These are phyloP conservation scores for Diaporthe velutina DNA, from an alignment of 2,329 filamentous ascomycete genomes.

Conservation along the genomic window DNA sequence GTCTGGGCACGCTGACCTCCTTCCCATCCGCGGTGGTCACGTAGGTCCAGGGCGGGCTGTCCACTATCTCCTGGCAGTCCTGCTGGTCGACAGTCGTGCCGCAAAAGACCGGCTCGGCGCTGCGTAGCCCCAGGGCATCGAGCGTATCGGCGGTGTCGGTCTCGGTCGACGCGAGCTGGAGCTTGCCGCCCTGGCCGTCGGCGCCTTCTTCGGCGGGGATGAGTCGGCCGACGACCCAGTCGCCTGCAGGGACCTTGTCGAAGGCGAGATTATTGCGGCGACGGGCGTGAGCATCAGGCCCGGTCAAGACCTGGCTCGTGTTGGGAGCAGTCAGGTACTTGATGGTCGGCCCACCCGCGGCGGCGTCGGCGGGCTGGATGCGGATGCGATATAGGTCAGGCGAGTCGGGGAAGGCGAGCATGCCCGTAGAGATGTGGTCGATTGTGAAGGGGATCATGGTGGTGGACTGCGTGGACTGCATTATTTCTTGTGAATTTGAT, in stretches of 20 bases:
- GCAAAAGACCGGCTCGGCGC: not conserved
- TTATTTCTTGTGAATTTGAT: not conserved
- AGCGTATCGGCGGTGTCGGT: not conserved
- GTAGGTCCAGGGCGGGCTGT: not conserved
- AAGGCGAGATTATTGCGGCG: constrained; percentile 5
- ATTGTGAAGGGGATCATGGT: not conserved
- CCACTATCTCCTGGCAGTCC: not conserved
- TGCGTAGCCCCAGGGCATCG: not conserved
- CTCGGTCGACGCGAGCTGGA: constrained; percentile 12
- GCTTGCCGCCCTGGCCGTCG: constrained; percentile 11
- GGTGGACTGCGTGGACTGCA: not conserved
- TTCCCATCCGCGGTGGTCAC: not conserved
- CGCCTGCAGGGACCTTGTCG: constrained; percentile 9
- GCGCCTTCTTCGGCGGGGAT: not conserved
- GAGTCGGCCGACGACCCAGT: constrained; percentile 28
- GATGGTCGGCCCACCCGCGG: not conserved
- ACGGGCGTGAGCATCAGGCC: not conserved
- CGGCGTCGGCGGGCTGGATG: not conserved
- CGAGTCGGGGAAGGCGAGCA: not conserved
- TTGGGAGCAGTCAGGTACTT: not conserved
- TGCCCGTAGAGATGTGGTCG: not conserved
- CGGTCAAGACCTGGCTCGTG: not conserved
- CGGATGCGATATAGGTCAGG: constrained; percentile 13
- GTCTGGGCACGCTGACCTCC: not conserved
- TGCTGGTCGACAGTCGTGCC: not conserved